Percentiles rank a stretch among this genome's conserved stretches.
Evolutionary conservation across 257 asterid species (phyloP).

Genomic region (Primulina huaijiensis): DNA sequence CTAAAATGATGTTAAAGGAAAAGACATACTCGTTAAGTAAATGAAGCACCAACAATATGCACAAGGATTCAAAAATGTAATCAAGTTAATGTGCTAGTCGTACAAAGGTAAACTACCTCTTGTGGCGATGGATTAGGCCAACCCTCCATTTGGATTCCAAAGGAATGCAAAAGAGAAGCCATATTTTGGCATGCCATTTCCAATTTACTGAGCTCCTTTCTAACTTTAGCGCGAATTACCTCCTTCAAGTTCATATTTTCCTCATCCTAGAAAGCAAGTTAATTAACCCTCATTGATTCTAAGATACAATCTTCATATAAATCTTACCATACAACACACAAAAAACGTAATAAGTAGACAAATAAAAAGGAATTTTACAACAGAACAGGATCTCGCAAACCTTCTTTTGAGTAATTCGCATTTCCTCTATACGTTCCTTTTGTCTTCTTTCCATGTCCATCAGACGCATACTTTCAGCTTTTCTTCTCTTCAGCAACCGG

Average conservation of each 20-base stretch:
- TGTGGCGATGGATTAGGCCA: constrained; percentile 50
- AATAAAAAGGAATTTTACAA: constrained; percentile 5
- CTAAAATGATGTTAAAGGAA: no score
- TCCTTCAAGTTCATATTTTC: constrained; percentile 88
- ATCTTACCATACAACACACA: neutral
- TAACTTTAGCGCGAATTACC: constrained; percentile 60
- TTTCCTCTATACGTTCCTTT: constrained; percentile 82
- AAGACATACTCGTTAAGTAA: no score
- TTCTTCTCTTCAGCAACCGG: constrained; percentile 58
- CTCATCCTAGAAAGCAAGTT: constrained; percentile 54
- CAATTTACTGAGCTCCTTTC: constrained; percentile 51
- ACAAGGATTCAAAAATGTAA: neutral
- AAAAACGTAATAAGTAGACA: no score
- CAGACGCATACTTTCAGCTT: constrained; percentile 72
- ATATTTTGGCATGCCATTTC: constrained; percentile 61
- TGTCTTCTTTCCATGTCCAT: constrained; percentile 94
- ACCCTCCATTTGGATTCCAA: constrained; percentile 50
- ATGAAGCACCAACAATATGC: neutral
- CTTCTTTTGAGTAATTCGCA: constrained; percentile 75
- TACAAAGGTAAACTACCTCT: constrained; percentile 48
- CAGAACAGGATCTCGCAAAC: no score
- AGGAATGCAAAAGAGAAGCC: constrained; percentile 63
- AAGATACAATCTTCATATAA: neutral
- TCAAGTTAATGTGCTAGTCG: neutral
- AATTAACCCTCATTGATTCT: constrained; percentile 11